Evolutionary conservation across 192 early-diverging fungal genomes (phyloP).

Genomic region (Oehlia diaphana): DNA sequence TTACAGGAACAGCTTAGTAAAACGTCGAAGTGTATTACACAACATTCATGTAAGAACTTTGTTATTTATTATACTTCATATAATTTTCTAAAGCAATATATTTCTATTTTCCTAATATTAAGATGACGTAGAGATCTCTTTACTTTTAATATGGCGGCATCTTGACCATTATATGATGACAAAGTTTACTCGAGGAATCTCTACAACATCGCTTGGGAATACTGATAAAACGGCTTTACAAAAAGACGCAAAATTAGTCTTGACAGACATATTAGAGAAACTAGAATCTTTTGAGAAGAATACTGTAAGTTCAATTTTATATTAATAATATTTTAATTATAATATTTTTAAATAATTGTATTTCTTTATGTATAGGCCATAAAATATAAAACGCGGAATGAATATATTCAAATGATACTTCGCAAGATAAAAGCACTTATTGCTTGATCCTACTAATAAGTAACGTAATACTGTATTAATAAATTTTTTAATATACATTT

Average conservation of each 20-base stretch:
- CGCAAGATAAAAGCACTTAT: constrained; percentile 11
- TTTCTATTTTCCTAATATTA: not conserved
- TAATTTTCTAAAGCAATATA: not conserved
- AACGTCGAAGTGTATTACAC: not conserved
- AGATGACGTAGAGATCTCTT: constrained; percentile 55
- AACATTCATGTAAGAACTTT: constrained; percentile 11
- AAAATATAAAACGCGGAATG: not conserved
- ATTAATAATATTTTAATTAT: not conserved
- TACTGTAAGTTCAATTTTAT: constrained; percentile 11
- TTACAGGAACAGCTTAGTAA: not conserved
- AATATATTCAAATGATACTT: constrained; percentile 19
- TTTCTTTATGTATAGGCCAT: not conserved
- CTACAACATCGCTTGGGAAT: not conserved
- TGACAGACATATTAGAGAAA: constrained; percentile 11
- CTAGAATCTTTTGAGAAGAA: constrained; percentile 10
- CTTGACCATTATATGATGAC: constrained; percentile 55
- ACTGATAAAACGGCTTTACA: not conserved
- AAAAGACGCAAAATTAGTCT: not conserved
- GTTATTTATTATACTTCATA: not conserved
- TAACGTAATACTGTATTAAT: too few relatives aligned
- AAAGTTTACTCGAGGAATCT: not conserved
- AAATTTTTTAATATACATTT: too few relatives aligned
- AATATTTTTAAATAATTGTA: not conserved
- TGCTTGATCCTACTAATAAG: not conserved
- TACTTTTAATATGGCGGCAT: constrained; percentile 76